Evolutionary conservation across 352 stramenopile species (phyloP), one percentile per base, ranked within the genome.

Genomic region (Lagenidium giganteum): DNA sequence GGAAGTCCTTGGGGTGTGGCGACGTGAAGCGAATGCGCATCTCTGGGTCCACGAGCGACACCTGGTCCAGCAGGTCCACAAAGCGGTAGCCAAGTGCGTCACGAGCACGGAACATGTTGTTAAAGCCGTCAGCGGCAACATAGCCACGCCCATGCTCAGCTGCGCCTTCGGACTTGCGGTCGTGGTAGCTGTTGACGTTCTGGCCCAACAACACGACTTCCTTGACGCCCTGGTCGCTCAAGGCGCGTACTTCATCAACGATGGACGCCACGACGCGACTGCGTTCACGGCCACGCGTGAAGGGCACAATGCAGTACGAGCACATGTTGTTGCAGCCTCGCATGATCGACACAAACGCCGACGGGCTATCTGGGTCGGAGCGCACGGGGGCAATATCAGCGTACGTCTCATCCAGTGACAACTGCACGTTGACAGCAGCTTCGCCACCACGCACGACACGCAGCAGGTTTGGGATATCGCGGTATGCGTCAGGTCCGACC

Each of bases 241-340:
- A 64, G 14, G 74, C 43, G 33, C 64, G 68, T 32, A 98, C 95
- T 65, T 99, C 96, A 31, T 96, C 81, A 3, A 99, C 61, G 33
- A 99, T 98, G 42, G 82, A 98, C 14, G 66, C 47, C 16, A 99
- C 77, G 29, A 90, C 78, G 18, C 80, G 80, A 47, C 77, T 90
- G 35, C 96, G 83, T 69, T 99, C 97, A 42, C 96, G 76, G 2
- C 97, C 97, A 27, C 97, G 76, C 11, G 96, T 99, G 66, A 99
- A 99, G 0, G 97, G 97, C 46, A 99, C 97, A 43, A 99, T 98
- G 71, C 97, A 99, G 75, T 99, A 99, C 13, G 84, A 97, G 70
- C 97, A 99, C 86, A 99, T 99, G 67, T 99, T 99, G 67, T 99
- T 99, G 70, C 97, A 99, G 47, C 97, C 97, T 35, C 96, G 76